phyloP scores from a whole-genome alignment of 257 asterid species.

The Solanum sejunctum region DNA sequence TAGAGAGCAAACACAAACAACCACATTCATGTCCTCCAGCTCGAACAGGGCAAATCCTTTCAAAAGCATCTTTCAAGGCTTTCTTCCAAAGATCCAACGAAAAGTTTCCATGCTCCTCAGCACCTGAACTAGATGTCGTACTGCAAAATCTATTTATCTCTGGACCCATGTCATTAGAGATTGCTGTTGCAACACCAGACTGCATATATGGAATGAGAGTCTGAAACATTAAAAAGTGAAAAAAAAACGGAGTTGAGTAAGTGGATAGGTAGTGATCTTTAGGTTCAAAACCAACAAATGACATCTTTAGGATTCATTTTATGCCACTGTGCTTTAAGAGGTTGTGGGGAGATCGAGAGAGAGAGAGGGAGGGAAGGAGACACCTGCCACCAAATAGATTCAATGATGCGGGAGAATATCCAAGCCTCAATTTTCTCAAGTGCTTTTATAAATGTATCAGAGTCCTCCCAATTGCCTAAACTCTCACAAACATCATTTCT shows the following conservation, averaged over 20 bases:
- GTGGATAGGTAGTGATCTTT: background rate
- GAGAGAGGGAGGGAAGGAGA: background rate
- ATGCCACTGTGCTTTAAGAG: background rate
- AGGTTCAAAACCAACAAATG: background rate
- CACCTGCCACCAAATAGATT: slow-evolving; percentile 99
- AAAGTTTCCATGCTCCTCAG: slow-evolving; percentile 53
- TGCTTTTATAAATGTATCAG: slow-evolving; percentile 48
- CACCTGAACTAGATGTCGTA: slow-evolving; percentile 35
- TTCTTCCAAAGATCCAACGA: slow-evolving; percentile 80
- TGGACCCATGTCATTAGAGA: slow-evolving; percentile 7
- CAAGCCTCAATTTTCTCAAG: slow-evolving; percentile 78
- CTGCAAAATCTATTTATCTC: background rate
- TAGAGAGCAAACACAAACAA: slow-evolving; percentile 68
- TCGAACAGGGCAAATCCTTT: slow-evolving; percentile 83
- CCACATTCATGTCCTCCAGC: slow-evolving; percentile 72
- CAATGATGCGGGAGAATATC: slow-evolving; percentile 73
- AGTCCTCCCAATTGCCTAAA: slow-evolving; percentile 49
- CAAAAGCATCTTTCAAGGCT: slow-evolving; percentile 85
- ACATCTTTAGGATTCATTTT: background rate
- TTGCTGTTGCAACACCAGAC: slow-evolving; percentile 33
- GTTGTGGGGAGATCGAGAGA: background rate
- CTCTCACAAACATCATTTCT: slow-evolving; percentile 13
- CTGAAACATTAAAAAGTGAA: slow-evolving; percentile 22
- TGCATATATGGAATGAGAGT: slow-evolving; percentile 93
- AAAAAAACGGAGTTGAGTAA: background rate